phyloP scores from a whole-genome alignment of 2,329 filamentous ascomycete species.

The Blastomyces silverae region DNA sequence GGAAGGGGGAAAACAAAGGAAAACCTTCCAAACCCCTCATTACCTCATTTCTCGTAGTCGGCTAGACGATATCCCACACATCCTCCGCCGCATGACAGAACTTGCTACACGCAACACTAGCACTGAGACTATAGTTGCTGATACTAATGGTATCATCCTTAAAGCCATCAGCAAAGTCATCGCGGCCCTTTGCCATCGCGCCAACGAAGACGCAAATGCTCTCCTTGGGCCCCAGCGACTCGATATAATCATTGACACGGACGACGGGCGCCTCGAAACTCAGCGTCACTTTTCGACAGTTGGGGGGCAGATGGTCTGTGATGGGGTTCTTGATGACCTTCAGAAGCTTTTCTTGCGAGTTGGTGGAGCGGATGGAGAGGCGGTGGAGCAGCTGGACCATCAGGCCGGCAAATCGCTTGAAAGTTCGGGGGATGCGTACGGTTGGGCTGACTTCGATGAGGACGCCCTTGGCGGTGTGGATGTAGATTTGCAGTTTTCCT shows the following conservation, averaged over 20 bases:
- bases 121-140: constrained; percentile 95
- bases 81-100: constrained; percentile 98
- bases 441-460: constrained; percentile 98
- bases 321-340: constrained; percentile 98
- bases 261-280: constrained; percentile 89
- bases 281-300: constrained; percentile 95
- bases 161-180: constrained; percentile 89
- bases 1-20: background rate
- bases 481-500: constrained; percentile 95
- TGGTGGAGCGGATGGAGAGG: constrained; percentile 90
- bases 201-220: constrained; percentile 97
- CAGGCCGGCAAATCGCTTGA: constrained; percentile 95
- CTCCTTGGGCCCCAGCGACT: constrained; percentile 69
- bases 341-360: constrained; percentile 93
- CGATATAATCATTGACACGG: constrained; percentile 81
- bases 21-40: constrained; percentile 20
- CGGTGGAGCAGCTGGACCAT: constrained; percentile 98
- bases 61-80: constrained; percentile 84
- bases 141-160: constrained; percentile 98
- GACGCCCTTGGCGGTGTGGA: constrained; percentile 94
- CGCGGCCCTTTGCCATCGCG: constrained; percentile 94
- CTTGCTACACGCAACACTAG: constrained; percentile 98
- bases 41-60: constrained; percentile 23
- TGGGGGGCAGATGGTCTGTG: constrained; percentile 89
- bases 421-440: constrained; percentile 93